These are phyloP conservation scores for Pyracantha coccinea DNA, from an alignment of 331 rosid genomes.

Conservation along the genomic window DNA sequence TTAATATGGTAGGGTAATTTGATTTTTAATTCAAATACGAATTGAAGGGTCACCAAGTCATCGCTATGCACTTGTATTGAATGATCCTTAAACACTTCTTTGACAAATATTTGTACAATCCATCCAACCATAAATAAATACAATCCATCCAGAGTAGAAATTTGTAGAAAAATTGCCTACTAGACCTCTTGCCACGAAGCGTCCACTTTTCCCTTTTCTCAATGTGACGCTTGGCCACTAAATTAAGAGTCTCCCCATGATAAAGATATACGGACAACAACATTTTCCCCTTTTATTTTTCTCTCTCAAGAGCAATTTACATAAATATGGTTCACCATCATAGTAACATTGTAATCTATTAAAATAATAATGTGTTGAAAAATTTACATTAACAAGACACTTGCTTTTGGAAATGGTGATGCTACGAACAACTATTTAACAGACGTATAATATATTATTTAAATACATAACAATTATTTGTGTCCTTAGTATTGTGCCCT, in stretches of 20 bases:
- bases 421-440: too few relatives aligned
- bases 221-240: slow-evolving; percentile 5
- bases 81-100: slow-evolving; percentile 10
- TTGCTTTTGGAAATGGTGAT: too few relatives aligned
- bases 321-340: too few relatives aligned
- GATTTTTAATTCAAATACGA: slow-evolving; percentile 8
- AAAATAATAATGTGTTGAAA: too few relatives aligned
- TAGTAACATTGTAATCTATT: too few relatives aligned
- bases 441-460: too few relatives aligned
- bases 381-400: too few relatives aligned
- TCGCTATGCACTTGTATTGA: slow-evolving; percentile 5
- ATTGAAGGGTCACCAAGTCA: background rate
- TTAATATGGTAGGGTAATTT: slow-evolving; percentile 18
- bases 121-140: background rate
- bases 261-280: background rate
- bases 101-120: slow-evolving; percentile 7
- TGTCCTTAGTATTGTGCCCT: too few relatives aligned
- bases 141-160: slow-evolving; percentile 16
- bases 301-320: background rate
- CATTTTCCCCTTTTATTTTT: background rate
- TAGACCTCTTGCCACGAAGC: background rate
- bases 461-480: too few relatives aligned
- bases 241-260: slow-evolving; percentile 9
- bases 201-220: background rate
- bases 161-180: slow-evolving; percentile 5